Percentiles rank a stretch among this genome's conserved stretches.
Evolutionary conservation across 2,329 filamentous ascomycete genomes (phyloP).

Genomic region (Beauveria varroae): DNA sequence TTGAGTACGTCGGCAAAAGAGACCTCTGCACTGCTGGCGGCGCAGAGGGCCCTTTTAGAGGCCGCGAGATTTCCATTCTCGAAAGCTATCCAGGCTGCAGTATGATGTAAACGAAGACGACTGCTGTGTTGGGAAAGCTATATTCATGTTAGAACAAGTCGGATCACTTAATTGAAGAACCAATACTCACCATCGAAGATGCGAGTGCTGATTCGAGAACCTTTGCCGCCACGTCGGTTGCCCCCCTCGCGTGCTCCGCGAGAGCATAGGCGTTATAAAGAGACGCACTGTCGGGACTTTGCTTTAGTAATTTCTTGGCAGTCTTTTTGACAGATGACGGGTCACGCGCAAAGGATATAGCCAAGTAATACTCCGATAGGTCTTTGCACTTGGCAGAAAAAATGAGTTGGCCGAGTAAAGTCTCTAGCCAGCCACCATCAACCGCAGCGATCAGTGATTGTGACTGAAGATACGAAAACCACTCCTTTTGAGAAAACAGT

Average conservation of each 20-base stretch:
- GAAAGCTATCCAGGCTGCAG: slow-evolving; percentile 64
- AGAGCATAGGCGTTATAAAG: slow-evolving; percentile 77
- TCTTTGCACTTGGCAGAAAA: slow-evolving; percentile 26
- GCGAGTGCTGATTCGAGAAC: slow-evolving; percentile 59
- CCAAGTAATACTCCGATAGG: slow-evolving; percentile 63
- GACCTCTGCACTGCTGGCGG: slow-evolving; percentile 16
- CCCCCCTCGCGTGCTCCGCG: slow-evolving; percentile 56
- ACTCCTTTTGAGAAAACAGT: not conserved
- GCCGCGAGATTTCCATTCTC: slow-evolving; percentile 15
- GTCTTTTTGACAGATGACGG: slow-evolving; percentile 54
- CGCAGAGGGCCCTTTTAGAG: slow-evolving; percentile 26
- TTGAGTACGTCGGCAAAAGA: slow-evolving; percentile 3
- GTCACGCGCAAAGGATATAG: slow-evolving; percentile 54
- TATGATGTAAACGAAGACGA: slow-evolving; percentile 16
- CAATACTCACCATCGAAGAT: slow-evolving; percentile 23
- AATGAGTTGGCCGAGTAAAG: slow-evolving; percentile 38
- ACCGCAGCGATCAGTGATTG: not conserved
- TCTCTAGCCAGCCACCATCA: not conserved
- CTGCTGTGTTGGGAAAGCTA: not conserved
- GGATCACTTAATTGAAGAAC: no score
- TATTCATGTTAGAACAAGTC: not conserved
- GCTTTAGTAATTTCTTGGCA: slow-evolving; percentile 72
- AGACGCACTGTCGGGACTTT: slow-evolving; percentile 51
- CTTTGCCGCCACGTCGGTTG: slow-evolving; percentile 49
- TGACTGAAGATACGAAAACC: not conserved